A percentile compares a stretch with the other conserved stretches of the same genome.
Evolutionary conservation across 2,329 filamentous ascomycete species (phyloP).

Genomic region (Fusarium verticillioides): DNA sequence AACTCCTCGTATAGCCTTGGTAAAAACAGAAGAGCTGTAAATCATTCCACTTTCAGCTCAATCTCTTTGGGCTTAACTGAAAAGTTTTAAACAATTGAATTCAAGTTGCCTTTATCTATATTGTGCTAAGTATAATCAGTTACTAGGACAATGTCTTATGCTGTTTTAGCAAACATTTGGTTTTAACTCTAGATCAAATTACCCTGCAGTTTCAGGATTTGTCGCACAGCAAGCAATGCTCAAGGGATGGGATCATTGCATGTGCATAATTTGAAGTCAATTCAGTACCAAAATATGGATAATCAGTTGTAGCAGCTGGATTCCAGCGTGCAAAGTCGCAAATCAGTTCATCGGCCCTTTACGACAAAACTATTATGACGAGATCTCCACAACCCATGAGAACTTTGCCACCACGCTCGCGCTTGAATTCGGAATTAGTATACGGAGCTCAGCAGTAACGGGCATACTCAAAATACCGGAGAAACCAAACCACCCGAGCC

Average conservation of each 20-base stretch:
- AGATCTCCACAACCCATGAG: neutral
- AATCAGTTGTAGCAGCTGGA: no score
- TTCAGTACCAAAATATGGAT: no score
- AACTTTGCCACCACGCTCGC: neutral
- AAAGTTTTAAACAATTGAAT: no score
- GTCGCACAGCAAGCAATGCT: rapidly evolving
- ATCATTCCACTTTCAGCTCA: rapidly evolving
- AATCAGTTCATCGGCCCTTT: neutral
- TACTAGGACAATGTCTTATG: rapidly evolving
- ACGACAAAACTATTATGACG: rapidly evolving
- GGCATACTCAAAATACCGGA: neutral
- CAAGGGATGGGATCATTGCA: rapidly evolving
- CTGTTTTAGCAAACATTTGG: rapidly evolving
- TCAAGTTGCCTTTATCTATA: no score
- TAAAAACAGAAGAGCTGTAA: rapidly evolving
- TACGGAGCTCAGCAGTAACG: neutral
- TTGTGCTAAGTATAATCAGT: rapidly evolving
- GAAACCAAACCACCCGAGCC: neutral
- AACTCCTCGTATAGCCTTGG: rapidly evolving
- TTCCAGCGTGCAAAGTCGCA: rapidly evolving
- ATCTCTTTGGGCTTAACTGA: rapidly evolving
- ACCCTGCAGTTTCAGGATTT: rapidly evolving
- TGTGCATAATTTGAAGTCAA: rapidly evolving
- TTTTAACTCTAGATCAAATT: rapidly evolving
- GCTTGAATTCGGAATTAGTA: neutral